Evolutionary conservation across 2,329 filamentous ascomycete species (phyloP).

Genomic region (Hypomyces perniciosus): DNA sequence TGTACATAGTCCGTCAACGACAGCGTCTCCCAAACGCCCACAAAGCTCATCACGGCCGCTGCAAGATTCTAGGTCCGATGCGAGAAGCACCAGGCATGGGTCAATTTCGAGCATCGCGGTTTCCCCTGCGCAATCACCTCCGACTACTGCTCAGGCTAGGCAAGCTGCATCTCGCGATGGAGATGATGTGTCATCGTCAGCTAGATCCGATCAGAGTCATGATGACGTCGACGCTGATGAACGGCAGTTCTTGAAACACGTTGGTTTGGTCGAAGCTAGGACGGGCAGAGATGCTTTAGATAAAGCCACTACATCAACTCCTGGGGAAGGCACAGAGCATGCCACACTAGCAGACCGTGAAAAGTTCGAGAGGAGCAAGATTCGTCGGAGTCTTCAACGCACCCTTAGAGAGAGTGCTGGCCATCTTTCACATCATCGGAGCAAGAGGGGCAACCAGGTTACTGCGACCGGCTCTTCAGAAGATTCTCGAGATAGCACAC

Average conservation of each 20-base stretch:
- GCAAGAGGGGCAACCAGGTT: slow-evolving; percentile 67
- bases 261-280: slow-evolving; percentile 52
- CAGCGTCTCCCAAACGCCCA: slow-evolving; percentile 26
- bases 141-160: slow-evolving; percentile 18
- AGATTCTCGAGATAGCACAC: slow-evolving; percentile 54
- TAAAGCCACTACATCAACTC: slow-evolving; percentile 30
- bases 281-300: slow-evolving; percentile 26
- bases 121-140: slow-evolving; percentile 21
- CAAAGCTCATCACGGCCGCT: slow-evolving; percentile 17
- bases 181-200: neutral
- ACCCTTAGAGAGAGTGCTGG: slow-evolving; percentile 77
- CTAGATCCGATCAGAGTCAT: slow-evolving; percentile 20
- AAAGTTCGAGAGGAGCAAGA: slow-evolving; percentile 57
- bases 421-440: slow-evolving; percentile 60
- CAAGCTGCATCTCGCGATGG: slow-evolving; percentile 17
- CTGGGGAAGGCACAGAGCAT: slow-evolving; percentile 24
- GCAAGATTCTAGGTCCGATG: slow-evolving; percentile 21
- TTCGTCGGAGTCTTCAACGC: slow-evolving; percentile 81
- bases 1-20: slow-evolving; percentile 23
- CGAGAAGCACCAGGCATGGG: slow-evolving; percentile 21
- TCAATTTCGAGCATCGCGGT: slow-evolving; percentile 28
- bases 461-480: slow-evolving; percentile 24
- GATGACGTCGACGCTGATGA: slow-evolving; percentile 60
- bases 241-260: slow-evolving; percentile 60
- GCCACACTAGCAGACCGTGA: slow-evolving; percentile 38